Percentiles rank a stretch among this genome's conserved stretches.
Conservation (phyloP, 495 filamentous ascomycete species). For the Tuber melanosporum region DNA sequence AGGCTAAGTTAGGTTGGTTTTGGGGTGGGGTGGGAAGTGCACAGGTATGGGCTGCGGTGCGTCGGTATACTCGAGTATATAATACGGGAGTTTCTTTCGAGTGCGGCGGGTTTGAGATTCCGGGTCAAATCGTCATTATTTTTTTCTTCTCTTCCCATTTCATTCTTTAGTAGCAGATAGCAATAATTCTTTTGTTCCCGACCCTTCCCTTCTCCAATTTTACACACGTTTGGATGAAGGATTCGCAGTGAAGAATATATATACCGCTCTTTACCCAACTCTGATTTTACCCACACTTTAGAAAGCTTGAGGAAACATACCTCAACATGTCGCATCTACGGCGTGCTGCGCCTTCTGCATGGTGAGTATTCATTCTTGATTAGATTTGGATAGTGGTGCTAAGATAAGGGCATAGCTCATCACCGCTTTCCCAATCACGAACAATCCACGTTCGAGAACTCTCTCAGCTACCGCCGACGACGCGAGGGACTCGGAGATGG, state of each 20-base stretch:
- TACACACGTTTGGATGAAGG: neutral
- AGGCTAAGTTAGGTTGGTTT: neutral
- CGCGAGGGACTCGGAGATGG: conserved; percentile 17
- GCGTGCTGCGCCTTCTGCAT: neutral
- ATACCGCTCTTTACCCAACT: neutral
- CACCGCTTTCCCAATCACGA: conserved; percentile 5
- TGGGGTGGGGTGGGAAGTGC: neutral
- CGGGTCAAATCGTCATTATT: neutral
- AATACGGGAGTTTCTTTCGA: neutral
- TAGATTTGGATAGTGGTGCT: neutral
- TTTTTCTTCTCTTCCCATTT: neutral
- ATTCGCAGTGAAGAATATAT: neutral
- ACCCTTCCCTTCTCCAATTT: neutral
- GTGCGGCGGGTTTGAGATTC: neutral
- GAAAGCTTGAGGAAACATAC: neutral
- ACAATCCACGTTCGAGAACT: conserved; percentile 25
- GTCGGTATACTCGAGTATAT: too few relatives aligned
- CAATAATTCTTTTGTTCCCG: neutral
- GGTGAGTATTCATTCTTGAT: neutral
- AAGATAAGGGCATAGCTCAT: neutral
- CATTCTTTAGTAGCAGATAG: neutral
- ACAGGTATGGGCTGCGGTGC: neutral
- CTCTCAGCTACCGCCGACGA: conserved; percentile 6
- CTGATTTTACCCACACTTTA: neutral
- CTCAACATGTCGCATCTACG: neutral